A percentile compares a stretch with the other conserved stretches of the same genome.
Conservation (phyloP, 768 basidiomycete species). For the Gymnopilus junonius region DNA sequence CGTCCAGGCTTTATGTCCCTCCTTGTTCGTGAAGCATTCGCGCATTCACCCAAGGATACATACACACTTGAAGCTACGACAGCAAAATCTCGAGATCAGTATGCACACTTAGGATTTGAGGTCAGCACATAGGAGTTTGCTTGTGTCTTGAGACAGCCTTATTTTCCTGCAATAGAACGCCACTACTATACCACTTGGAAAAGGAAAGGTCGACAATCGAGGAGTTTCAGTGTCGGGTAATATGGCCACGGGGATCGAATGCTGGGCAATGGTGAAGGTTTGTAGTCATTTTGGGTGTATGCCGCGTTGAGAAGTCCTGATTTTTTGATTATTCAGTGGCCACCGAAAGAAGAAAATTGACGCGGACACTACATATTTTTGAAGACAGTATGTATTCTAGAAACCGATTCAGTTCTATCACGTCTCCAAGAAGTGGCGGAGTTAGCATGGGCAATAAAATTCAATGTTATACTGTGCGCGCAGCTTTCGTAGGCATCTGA, state of each 20-base stretch:
- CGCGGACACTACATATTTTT: no score
- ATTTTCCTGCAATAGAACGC: constrained; percentile 12
- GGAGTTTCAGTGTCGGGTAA: constrained; percentile 22
- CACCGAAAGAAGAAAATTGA: background rate
- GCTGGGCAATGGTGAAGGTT: constrained; percentile 28
- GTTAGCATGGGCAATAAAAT: no score
- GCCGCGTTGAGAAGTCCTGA: background rate
- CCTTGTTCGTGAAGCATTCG: constrained; percentile 32
- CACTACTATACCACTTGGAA: constrained; percentile 21
- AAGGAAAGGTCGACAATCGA: constrained; percentile 19
- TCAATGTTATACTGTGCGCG: no score
- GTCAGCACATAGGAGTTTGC: constrained; percentile 11
- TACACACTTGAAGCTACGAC: constrained; percentile 35
- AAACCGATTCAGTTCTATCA: no score
- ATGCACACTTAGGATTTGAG: constrained; percentile 35
- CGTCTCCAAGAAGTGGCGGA: no score
- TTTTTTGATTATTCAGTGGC: background rate
- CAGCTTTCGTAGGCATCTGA: no score
- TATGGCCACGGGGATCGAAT: constrained; percentile 23
- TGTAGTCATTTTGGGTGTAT: background rate
- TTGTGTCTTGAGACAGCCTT: background rate
- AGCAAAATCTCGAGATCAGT: constrained; percentile 31
- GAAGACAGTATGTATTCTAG: no score
- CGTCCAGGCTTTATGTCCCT: constrained; percentile 31
- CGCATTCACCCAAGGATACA: constrained; percentile 23